These are phyloP conservation scores for Rutstroemia sydowiana DNA, from an alignment of 2,329 filamentous ascomycete species.

Conservation along the genomic window DNA sequence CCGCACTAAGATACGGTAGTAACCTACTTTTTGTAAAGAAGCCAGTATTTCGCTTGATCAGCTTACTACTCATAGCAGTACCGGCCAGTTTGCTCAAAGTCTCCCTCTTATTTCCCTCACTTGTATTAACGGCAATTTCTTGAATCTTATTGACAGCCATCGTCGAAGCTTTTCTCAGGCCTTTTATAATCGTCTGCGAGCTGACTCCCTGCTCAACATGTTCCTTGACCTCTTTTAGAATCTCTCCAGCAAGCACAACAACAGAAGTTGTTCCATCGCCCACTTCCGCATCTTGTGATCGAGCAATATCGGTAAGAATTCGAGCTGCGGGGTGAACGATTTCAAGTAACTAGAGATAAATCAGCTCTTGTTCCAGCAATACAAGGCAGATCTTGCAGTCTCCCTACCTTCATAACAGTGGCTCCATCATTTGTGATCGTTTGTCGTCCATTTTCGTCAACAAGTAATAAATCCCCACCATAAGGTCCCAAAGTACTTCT, in stretches of 20 bases:
- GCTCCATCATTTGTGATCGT: conserved; percentile 99
- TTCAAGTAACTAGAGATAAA: conserved; percentile 67
- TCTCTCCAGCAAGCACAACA: conserved; percentile 93
- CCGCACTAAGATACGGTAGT: neutral
- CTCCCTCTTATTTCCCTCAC: conserved; percentile 76
- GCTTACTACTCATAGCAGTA: conserved; percentile 98
- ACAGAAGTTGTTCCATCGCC: conserved; percentile 97
- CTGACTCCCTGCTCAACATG: conserved; percentile 95
- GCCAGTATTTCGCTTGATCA: conserved; percentile 92
- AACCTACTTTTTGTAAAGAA: conserved; percentile 94
- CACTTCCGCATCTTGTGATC: conserved; percentile 98
- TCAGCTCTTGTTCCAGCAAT: conserved; percentile 12
- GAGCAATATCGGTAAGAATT: conserved; percentile 95
- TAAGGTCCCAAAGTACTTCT: conserved; percentile 94
- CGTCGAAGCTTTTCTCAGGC: conserved; percentile 73
- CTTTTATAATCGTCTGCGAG: conserved; percentile 97
- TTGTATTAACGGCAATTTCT: conserved; percentile 86
- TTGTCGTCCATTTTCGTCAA: conserved; percentile 89
- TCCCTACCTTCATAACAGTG: conserved; percentile 89
- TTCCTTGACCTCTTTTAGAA: conserved; percentile 93
- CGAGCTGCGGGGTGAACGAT: conserved; percentile 96
- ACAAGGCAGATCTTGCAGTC: neutral
- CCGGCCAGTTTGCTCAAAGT: conserved; percentile 83
- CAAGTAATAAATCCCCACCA: conserved; percentile 90
- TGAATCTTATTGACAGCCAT: conserved; percentile 99